phyloP scores from a whole-genome alignment of 257 asterid genomes.

The Ilex asprella region DNA sequence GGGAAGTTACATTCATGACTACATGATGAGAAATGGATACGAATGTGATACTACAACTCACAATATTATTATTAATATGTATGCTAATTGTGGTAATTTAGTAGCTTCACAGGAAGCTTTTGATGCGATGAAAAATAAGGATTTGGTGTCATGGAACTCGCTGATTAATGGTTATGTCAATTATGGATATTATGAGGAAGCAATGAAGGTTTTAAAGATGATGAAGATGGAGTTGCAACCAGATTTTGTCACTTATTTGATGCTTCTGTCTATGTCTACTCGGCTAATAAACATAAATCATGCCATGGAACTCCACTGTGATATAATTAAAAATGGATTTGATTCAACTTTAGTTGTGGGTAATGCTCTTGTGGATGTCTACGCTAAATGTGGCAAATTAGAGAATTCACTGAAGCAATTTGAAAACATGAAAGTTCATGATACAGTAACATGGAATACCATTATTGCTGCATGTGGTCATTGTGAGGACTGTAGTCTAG shows the following conservation, averaged over 20 bases:
- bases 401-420: slow-evolving; percentile 60
- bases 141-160: slow-evolving; percentile 81
- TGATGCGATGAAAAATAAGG: slow-evolving; percentile 48
- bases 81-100: slow-evolving; percentile 69
- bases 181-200: slow-evolving; percentile 38
- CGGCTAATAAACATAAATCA: slow-evolving; percentile 23
- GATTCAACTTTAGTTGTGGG: slow-evolving; percentile 48
- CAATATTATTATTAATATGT: slow-evolving; percentile 67
- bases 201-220: slow-evolving; percentile 41
- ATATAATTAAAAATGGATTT: slow-evolving; percentile 53
- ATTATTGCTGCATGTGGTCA: slow-evolving; percentile 60
- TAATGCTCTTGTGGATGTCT: slow-evolving; percentile 64
- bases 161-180: slow-evolving; percentile 53
- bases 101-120: slow-evolving; percentile 45
- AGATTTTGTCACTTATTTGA: slow-evolving; percentile 54
- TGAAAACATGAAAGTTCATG: slow-evolving; percentile 54
- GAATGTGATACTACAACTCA: slow-evolving; percentile 37
- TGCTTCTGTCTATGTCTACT: slow-evolving; percentile 46
- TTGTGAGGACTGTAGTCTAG: slow-evolving; percentile 39
- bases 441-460: slow-evolving; percentile 70
- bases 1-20: slow-evolving; percentile 59
- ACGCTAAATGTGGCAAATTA: slow-evolving; percentile 56
- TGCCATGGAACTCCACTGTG: slow-evolving; percentile 52
- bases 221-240: slow-evolving; percentile 48
- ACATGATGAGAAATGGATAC: slow-evolving; percentile 47